phyloP scores from a whole-genome alignment of 257 asterid genomes.

The Eucommia ulmoides region DNA sequence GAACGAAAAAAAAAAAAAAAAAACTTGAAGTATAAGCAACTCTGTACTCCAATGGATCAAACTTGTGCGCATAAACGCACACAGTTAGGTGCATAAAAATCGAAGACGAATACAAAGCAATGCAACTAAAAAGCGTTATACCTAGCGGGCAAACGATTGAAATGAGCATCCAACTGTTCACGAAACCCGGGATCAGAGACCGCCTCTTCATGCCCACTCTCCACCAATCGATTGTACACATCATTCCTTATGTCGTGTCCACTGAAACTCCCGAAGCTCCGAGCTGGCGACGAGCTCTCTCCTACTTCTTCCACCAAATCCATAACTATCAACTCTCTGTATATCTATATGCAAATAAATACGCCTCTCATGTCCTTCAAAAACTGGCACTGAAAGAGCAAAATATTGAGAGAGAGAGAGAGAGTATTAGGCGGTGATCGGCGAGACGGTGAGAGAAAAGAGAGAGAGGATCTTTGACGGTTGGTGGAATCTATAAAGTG shows the following conservation, averaged over 20 bases:
- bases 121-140: constrained; percentile 1
- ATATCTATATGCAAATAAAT: background rate
- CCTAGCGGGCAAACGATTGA: constrained; percentile 84
- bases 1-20: too few relatives aligned
- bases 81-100: too few relatives aligned
- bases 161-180: constrained; percentile 69
- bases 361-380: background rate
- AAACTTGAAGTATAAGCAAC: too few relatives aligned
- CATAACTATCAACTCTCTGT: constrained; percentile 19
- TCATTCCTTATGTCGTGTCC: constrained; percentile 48
- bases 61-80: constrained; percentile 1
- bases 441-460: constrained; percentile 6
- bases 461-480: constrained; percentile 24
- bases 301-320: constrained; percentile 83
- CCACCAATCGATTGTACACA: constrained; percentile 56
- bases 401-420: background rate
- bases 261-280: constrained; percentile 55
- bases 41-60: background rate
- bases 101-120: background rate
- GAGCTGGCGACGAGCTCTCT: constrained; percentile 87
- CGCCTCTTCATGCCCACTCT: constrained; percentile 57
- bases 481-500: constrained; percentile 22
- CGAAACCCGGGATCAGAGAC: constrained; percentile 46
- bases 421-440: constrained; percentile 10
- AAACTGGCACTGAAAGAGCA: background rate